Evolutionary conservation across 1,284 basidiomycete genomes (phyloP), one percentile per base, ranked within the genome.

Genomic region (Moesziomyces aphidis): DNA sequence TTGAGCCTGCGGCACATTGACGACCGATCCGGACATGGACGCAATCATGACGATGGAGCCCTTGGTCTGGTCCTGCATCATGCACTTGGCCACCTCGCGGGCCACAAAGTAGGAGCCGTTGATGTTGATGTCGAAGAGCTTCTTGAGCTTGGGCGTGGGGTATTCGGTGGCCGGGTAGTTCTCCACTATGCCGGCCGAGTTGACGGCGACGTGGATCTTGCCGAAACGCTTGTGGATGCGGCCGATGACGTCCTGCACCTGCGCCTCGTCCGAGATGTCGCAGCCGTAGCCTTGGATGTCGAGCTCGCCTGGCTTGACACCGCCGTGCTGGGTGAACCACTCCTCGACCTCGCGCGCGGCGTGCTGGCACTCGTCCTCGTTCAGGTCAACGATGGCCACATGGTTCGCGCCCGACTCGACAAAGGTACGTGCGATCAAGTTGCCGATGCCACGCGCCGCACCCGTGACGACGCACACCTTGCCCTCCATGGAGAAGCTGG

Each of bases 401-500:
- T 89, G 88, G 46, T 90, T 91, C 84, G 93, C 94, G 56, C 94
- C 94, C 88, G 93, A 93, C 86, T 93, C 90, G 76, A 95, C 84
- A 85, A 97, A 94, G 9, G 94, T 94, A 57, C 91, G 89, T 79
- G 77, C 80, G 42, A 82, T 79, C 43, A 80, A 24, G 63, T 82
- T 79, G 26, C 80, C 80, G 43, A 82, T 77, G 15, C 95, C 95
- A 79, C 93, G 89, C 19, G 94, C 95, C 56, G 91, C 96, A 56
- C 95, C 95, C n/a, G 95, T 98, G 59, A 98, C 90, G 76, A 96
- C 87, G 86, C 92, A 94, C 51, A 95, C 93, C 91, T 97, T 85
- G 59, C 79, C 73, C 50, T 78, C 68, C 79, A 80, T 79, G 28
- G 74, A 77, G 34, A 80, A 73, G 55, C 69, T 76, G 28, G 78